These are phyloP conservation scores for Pterulicium gracile DNA, from an alignment of 1,284 basidiomycete genomes.

Conservation along the genomic window DNA sequence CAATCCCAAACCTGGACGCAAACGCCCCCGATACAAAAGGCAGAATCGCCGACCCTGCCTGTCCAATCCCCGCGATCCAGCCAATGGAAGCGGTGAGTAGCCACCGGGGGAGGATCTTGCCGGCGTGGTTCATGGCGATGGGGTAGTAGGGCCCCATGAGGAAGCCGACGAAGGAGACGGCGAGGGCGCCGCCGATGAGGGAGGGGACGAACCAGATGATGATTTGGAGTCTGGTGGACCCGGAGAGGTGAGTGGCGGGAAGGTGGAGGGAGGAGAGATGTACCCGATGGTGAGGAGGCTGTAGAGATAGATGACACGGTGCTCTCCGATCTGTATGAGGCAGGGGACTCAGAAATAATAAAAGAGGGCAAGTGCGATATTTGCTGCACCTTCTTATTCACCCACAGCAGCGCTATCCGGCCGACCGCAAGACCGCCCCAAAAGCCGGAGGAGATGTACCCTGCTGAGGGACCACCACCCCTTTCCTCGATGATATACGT, in stretches of 20 bases:
- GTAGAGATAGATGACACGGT: slow-evolving; percentile 28
- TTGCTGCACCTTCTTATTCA: slow-evolving; percentile 28
- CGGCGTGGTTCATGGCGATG: slow-evolving; percentile 35
- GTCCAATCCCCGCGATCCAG: slow-evolving; percentile 43
- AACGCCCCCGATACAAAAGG: slow-evolving; percentile 49
- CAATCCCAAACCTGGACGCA: slow-evolving; percentile 36
- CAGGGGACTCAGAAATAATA: not conserved
- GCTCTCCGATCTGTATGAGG: slow-evolving; percentile 27
- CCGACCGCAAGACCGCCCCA: slow-evolving; percentile 30
- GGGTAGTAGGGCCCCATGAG: slow-evolving; percentile 40
- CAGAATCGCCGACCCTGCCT: slow-evolving; percentile 39
- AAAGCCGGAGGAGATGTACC: slow-evolving; percentile 23
- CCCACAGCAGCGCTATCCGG: slow-evolving; percentile 30
- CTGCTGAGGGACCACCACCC: slow-evolving; percentile 18
- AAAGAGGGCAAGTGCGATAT: not conserved
- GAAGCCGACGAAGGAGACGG: slow-evolving; percentile 39
- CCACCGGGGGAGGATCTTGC: slow-evolving; percentile 32
- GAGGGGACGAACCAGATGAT: slow-evolving; percentile 43
- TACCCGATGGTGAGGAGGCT: slow-evolving; percentile 29
- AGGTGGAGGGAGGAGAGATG: slow-evolving; percentile 8
- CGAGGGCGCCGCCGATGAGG: slow-evolving; percentile 37
- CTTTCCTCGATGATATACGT: slow-evolving; percentile 21
- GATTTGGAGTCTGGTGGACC: slow-evolving; percentile 30
- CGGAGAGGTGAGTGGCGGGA: slow-evolving; percentile 1
- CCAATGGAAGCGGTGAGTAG: slow-evolving; percentile 41